Conservation (phyloP, 306 rosid species). For the Citrullus amarus region DNA sequence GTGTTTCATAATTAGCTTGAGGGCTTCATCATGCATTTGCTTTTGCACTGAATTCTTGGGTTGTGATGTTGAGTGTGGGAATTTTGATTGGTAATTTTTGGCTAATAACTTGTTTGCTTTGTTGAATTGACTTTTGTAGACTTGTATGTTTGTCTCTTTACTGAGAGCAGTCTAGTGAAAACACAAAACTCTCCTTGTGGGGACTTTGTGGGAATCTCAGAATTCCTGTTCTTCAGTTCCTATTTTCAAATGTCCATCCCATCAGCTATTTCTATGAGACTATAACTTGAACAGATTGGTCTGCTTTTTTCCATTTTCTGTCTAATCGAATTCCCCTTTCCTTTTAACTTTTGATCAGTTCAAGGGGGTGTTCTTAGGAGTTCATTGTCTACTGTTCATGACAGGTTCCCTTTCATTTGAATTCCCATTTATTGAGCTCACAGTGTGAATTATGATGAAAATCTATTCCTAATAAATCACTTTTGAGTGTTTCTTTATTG, state of each 20-base stretch:
- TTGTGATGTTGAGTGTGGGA: background rate
- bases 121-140: constrained; percentile 1
- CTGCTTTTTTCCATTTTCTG: background rate
- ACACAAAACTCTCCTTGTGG: background rate
- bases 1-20: background rate
- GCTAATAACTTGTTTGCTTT: background rate
- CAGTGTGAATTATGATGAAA: background rate
- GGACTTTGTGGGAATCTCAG: background rate
- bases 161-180: background rate
- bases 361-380: background rate
- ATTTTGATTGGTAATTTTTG: background rate
- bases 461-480: background rate
- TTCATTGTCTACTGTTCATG: background rate
- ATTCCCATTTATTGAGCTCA: background rate
- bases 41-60: constrained; percentile 1
- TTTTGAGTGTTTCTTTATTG: background rate
- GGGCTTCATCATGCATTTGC: constrained; percentile 1
- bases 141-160: background rate
- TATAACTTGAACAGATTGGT: background rate
- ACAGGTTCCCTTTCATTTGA: background rate
- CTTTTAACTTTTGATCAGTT: background rate
- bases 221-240: background rate
- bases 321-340: background rate
- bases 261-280: background rate
- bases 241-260: background rate